Evolutionary conservation across 2,329 filamentous ascomycete genomes (phyloP).

Genomic region (Aspergillus costaricaensis): DNA sequence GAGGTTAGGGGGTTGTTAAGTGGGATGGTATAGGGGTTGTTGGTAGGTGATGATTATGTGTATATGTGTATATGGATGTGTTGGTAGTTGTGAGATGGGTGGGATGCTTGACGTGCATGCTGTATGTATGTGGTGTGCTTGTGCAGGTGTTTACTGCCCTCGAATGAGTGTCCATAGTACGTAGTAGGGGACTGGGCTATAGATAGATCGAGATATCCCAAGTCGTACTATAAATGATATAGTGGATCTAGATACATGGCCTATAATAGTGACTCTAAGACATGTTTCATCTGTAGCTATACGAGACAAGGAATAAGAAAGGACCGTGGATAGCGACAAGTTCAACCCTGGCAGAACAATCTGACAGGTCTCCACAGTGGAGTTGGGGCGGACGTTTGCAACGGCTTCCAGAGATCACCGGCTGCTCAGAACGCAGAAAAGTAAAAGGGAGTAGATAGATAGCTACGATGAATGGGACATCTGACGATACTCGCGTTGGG

Average conservation of each 20-base stretch:
- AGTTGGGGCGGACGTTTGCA: not conserved
- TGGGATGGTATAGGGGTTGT: not conserved
- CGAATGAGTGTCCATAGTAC: no score
- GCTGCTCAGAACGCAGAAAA: not conserved
- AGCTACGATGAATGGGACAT: no score
- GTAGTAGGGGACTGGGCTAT: not conserved
- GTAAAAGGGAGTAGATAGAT: no score
- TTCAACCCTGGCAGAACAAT: not conserved
- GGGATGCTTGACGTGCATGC: not conserved
- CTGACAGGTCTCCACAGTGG: constrained; percentile 1
- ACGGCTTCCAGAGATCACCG: not conserved
- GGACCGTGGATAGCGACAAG: not conserved
- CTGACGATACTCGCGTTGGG: no score
- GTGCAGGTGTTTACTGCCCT: not conserved
- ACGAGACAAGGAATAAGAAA: no score
- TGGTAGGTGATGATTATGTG: not conserved
- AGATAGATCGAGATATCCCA: not conserved
- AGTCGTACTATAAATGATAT: no score
- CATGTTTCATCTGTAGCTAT: no score
- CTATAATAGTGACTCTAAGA: not conserved
- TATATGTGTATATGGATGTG: not conserved
- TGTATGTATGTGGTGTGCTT: not conserved
- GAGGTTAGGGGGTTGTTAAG: constrained; percentile 60
- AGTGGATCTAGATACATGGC: not conserved
- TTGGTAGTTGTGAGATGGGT: not conserved